Conservation (phyloP, 129 eudicot genomes). For the Glebionis coronaria region DNA sequence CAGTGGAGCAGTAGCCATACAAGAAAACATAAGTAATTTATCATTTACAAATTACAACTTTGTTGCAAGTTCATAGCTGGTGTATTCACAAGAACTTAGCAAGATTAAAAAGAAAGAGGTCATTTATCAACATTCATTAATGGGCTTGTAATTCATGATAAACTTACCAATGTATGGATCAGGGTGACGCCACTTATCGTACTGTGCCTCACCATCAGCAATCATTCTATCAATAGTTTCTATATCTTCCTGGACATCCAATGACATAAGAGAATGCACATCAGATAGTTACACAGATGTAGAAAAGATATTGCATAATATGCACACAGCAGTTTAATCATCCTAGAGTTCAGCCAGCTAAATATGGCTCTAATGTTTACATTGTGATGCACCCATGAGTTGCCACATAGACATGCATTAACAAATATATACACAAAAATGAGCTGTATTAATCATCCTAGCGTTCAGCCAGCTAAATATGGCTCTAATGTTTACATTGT, state of each 20-base stretch:
- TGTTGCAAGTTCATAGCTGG: background rate
- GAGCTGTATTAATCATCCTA: background rate
- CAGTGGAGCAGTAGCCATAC: background rate
- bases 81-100: background rate
- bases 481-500: background rate
- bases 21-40: background rate
- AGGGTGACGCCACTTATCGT: conserved; percentile 92
- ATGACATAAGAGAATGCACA: background rate
- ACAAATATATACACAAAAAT: background rate
- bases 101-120: background rate
- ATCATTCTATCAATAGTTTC: conserved; percentile 90
- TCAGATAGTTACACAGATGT: conserved; percentile 18
- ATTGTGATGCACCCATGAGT: background rate
- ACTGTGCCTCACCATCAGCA: conserved; percentile 77
- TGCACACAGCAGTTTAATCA: background rate
- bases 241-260: conserved; percentile 66
- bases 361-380: background rate
- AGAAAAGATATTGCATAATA: conserved; percentile 5
- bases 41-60: conserved; percentile 3
- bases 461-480: background rate
- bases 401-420: background rate
- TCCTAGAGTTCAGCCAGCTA: background rate
- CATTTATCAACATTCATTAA: background rate
- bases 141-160: too few relatives aligned
- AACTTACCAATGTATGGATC: conserved; percentile 93